Base-by-base conservation (phyloP, 2,329 filamentous ascomycete genomes). In the Talaromyces sp. region DNA sequence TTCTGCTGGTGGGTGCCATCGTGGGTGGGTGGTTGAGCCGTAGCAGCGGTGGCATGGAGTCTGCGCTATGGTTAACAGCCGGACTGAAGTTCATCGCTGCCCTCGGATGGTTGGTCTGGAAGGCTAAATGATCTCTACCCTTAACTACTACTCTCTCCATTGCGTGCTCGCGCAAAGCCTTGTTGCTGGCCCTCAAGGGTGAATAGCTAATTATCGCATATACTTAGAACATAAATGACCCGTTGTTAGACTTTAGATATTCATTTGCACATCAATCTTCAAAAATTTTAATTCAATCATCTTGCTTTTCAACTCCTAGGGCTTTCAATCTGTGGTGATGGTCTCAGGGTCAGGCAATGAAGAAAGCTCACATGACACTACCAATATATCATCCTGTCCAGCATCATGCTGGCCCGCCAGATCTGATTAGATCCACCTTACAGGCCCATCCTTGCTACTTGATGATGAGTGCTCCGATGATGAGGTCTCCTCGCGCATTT, bases 21-120 rank as follows among this genome's bases (percentile, higher is more conserved):
- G 62, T 67, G 2, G 75, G 75, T 3, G 75, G 75, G 0, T 76
- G 74, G 70, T 60, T 77, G 63, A 74, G 71, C 62, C 68, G 68
- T 44, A 75, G 69, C 53, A 64, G 62, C 11, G 74, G 70, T 3
- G 75, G 73, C n/a, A 76, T 78, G 69, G 62, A 71, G 51, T 69
- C 71, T 22, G 73, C 73, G 2, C 52, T 78, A 53, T 78, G 75
- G 75, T 64, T 77, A 51, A 70, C 73, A 4, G 72, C 71, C 3
- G 73, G 68, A 2, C 54, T 75, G 36, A 78, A 78, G 64, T 57
- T 71, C 20, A 54, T 65, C 33, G 70, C 75, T 48, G 65, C 66
- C 2, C 45, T 70, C 43, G 66, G 48, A 10, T 78, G 73, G 70
- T 56, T 70, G 49, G 65, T 72, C 35, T 78, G 75, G 75, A 67